Evolutionary conservation across 2,329 filamentous ascomycete species (phyloP).

Genomic region (Aspergillus pseudoterreus): DNA sequence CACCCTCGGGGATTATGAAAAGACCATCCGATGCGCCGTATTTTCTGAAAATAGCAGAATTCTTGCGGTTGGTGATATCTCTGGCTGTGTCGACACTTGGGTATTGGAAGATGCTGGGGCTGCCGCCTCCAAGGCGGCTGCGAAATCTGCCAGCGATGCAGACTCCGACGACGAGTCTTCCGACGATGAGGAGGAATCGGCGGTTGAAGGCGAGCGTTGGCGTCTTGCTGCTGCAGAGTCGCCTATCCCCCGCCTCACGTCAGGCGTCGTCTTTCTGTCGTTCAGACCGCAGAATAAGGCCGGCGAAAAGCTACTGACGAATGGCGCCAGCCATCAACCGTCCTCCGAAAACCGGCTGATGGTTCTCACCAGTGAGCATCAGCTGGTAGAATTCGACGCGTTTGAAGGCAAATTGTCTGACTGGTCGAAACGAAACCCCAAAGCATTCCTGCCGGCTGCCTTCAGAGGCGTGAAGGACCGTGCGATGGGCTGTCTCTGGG

Average conservation of each 20-base stretch:
- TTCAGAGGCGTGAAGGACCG: constrained; percentile 74
- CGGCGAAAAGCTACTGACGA: constrained; percentile 35
- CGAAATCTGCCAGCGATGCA: constrained; percentile 41
- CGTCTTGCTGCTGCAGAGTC: constrained; percentile 66
- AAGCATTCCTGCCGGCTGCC: constrained; percentile 67
- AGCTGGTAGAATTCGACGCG: constrained; percentile 76
- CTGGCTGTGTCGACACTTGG: constrained; percentile 86
- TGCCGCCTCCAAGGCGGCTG: constrained; percentile 41
- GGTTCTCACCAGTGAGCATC: constrained; percentile 60
- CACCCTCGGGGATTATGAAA: constrained; percentile 70
- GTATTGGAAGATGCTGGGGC: constrained; percentile 53
- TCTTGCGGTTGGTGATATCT: constrained; percentile 74
- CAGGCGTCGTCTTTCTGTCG: constrained; percentile 63
- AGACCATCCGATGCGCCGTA: constrained; percentile 67
- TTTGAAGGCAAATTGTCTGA: constrained; percentile 71
- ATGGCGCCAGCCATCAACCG: constrained; percentile 35
- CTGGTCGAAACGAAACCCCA: constrained; percentile 82
- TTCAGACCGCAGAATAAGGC: constrained; percentile 52
- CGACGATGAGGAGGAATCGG: constrained; percentile 49
- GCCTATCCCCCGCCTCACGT: constrained; percentile 65
- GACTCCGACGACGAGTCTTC: constrained; percentile 46
- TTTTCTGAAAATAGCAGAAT: constrained; percentile 81
- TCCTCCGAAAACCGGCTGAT: constrained; percentile 54
- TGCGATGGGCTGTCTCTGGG: constrained; percentile 82
- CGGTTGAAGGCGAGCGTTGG: constrained; percentile 67